Percentiles rank a stretch among this genome's conserved stretches.
phyloP scores from a whole-genome alignment of 805 yeast genomes.

The Torulaspora gathmanii region DNA sequence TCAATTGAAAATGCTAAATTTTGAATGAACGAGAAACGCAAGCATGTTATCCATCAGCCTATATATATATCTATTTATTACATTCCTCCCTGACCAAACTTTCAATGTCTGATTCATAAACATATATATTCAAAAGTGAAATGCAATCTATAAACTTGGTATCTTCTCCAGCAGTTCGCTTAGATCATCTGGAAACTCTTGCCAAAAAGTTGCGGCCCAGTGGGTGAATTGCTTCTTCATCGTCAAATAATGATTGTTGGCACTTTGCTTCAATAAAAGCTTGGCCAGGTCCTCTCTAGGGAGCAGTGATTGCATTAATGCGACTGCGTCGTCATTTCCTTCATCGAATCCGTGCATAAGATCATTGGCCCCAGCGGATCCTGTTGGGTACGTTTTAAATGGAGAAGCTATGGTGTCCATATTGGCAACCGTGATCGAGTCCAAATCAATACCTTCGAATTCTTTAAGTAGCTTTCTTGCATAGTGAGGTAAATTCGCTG shows the following conservation, averaged over 20 bases:
- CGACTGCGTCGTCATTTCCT: background rate
- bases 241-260: conserved; percentile 11
- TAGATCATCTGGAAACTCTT: conserved; percentile 38
- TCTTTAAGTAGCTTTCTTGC: conserved; percentile 25
- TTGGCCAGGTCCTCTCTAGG: conserved; percentile 4
- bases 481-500: conserved; percentile 42
- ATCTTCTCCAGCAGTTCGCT: conserved; percentile 8
- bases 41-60: conserved; percentile 16
- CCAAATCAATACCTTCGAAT: conserved; percentile 12
- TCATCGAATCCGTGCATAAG: background rate
- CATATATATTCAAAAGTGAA: conserved; percentile 13
- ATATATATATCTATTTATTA: conserved; percentile 13
- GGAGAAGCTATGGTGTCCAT: conserved; percentile 11
- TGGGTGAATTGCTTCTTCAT: conserved; percentile 16
- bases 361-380: background rate
- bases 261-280: conserved; percentile 4
- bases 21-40: conserved; percentile 16
- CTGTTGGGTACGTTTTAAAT: conserved; percentile 7
- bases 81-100: conserved; percentile 8
- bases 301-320: conserved; percentile 1
- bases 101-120: conserved; percentile 6
- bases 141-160: conserved; percentile 17
- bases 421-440: conserved; percentile 2
- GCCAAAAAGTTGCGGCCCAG: conserved; percentile 35
- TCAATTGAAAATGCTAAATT: conserved; percentile 1